Base-by-base conservation (phyloP, 257 asterid genomes). In the Asclepias syriaca region DNA sequence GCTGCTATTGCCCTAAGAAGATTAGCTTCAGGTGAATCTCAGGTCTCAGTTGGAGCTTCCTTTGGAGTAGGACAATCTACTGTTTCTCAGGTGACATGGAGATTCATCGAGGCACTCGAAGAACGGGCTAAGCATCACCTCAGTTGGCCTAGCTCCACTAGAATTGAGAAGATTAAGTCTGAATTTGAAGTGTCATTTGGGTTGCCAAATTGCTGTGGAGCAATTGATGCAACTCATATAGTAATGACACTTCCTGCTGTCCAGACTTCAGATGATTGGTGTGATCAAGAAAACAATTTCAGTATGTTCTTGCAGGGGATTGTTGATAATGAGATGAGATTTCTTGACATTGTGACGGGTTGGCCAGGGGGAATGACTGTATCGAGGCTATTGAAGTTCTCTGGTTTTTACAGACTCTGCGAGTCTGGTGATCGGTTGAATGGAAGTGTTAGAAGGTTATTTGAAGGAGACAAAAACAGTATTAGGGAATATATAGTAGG, bases 311-410 rank as follows among this genome's bases (percentile, higher is more conserved):
- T 95, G 60, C 98, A 95, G 73, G 99, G 98, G 2, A 80, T 95
- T 2, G 97, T 90, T 18, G 98, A 95, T 70, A 77, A 67, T 11
- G 86, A 95, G 75, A 75, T 71, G 78, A 78, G 98, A 3, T 95
- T 95, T 78, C 75, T 92, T 1, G 98, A 95, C 59, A 84, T 95
- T 18, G 94, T 88, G 68, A 92, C 97, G 0, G 99, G 99, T 7
- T 95, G 98, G 99, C 99, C 99, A 0, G 98, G 99, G 32, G 97
- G 98, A 2, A 90, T 95, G 98, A 90, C 96, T 6, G 68, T 87
- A 43, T 90, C 97, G 1, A 81, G 92, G 72, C 84, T 92, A 4
- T 32, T 95, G 68, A 92, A 84, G 63, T 92, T 78, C 68, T 95
- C 96, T 0, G 96, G 97, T 5, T 81, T 95, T 70, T 88, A 86